Evolutionary conservation across 202 grass and related monocot species (phyloP).

Genomic region (Saccharum hybrid): DNA sequence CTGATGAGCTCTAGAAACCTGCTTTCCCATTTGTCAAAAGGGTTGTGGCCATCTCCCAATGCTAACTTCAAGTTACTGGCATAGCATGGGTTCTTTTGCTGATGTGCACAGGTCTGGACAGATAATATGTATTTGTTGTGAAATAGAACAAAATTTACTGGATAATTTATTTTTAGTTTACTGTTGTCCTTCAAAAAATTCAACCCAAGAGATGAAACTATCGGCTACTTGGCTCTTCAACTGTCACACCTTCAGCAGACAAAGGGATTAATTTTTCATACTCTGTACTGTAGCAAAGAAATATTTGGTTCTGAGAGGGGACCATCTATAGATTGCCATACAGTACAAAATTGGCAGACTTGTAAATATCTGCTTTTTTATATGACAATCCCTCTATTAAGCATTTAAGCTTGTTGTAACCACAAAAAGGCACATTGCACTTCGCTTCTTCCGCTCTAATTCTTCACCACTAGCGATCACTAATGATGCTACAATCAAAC

Average conservation of each 20-base stretch:
- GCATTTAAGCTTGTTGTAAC: conserved; percentile 14
- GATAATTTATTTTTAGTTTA: not conserved
- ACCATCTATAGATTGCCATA: not conserved
- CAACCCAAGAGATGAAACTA: not conserved
- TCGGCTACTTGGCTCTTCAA: not conserved
- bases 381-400: conserved; percentile 1
- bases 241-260: not conserved
- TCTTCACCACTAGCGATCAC: not conserved
- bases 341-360: not conserved
- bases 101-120: not conserved
- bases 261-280: not conserved
- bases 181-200: not conserved
- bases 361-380: not conserved
- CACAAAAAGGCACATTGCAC: not conserved
- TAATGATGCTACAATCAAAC: not conserved
- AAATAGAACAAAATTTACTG: not conserved
- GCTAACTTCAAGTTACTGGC: not conserved
- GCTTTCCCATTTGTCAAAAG: not conserved
- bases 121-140: not conserved
- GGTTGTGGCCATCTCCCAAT: not conserved
- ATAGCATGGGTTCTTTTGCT: not conserved
- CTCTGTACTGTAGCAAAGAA: not conserved
- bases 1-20: not conserved
- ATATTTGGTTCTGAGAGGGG: not conserved
- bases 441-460: conserved; percentile 13